Base-by-base conservation (phyloP, 1,284 basidiomycete genomes). In the Rhodotorula sp. region DNA sequence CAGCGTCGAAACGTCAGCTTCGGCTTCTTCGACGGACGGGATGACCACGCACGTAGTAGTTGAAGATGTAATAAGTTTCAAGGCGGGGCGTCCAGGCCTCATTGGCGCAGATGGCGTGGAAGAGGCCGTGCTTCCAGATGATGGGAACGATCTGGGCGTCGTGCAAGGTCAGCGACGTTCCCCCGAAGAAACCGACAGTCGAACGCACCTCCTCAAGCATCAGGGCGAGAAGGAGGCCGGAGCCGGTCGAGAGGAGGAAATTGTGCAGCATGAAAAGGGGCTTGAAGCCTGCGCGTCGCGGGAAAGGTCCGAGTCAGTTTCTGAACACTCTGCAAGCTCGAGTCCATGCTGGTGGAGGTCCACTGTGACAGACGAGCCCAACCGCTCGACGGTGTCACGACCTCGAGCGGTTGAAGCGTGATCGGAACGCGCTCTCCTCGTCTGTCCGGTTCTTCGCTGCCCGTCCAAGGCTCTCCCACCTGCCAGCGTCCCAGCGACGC, bases 261-360 rank as follows among this genome's bases (percentile, higher is more conserved):
- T 99, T 99, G 83, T 99, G 95, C 60, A 90, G 80, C 83, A 94
- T 90, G 83, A 99, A 99, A 72, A 94, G 86, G 60, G 85, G 81
- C 77, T 89, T 93, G 78, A 96, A 88, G 57, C 75, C 83, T 90
- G 91, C 79, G 86, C 13, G 24, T 9, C 16, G 7, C 9, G 8
- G 10, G 2, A n/a, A 44, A 44, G 16, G 40, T 8, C 11, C 40
- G 40, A 44, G 40, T 44, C 40, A 44, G 40, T 44, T 44, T 18
- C 16, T 18, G 40, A 3, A 13, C 3, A 13, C 40, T 18, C 40
- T n/a, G 51, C 28, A 26, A 28, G n/a, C 18, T 52, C 18, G 13
- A 11, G 24, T 22, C 11, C 20, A 20, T 3, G 46, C 44, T 31
- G 40, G 31, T 18, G 16, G 2, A 4, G 26, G 37, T 40, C n/a